Base-by-base conservation (phyloP, 75 land plant species). In the Isoetes taiwanensis region DNA sequence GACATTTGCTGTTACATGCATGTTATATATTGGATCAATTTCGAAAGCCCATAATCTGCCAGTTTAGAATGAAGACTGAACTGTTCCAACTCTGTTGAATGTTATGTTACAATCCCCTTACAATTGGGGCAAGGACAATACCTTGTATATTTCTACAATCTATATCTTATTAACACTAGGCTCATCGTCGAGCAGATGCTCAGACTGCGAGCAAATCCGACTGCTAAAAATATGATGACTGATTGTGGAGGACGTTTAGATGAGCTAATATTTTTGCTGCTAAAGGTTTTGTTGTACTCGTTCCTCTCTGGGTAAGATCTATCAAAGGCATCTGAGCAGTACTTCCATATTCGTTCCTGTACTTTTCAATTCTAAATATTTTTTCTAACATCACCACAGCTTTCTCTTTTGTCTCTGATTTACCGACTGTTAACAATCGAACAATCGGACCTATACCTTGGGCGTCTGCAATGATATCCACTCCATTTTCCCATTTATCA, bases 211-310 rank as follows among this genome's bases (percentile, higher is more conserved):
- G n/a, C n/a, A n/a, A n/a, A n/a, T n/a, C n/a, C n/a, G n/a, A n/a
- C n/a, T n/a, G n/a, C n/a, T 32, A 82, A 54, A 82, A 82, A 56
- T 73, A 82, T 0, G 83, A 64, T 9, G 86, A 82, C 39, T 82
- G 86, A 17, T 69, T 65, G 69, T 69, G 86, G 33, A 82, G 76
- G 35, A 82, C 63, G 39, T 79, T 70, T 56, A 82, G 59, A 55
- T 79, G 86, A 48, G 76, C 83, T 32, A 82, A 61, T 53, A 77
- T 66, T 63, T 62, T 66, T 20, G 86, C 86, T 25, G 86, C 82
- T 43, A 73, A 21, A 5, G 83, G 61, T 19, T 62, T 80, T 33
- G 78, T 68, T 16, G 59, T 43, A 39, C 35, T 56, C 19, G 48
- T 70, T 27, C 83, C 83, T 20, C 66, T 70, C 43, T 79, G 81